Evolutionary conservation across 352 stramenopile genomes (phyloP), one percentile per base, ranked within the genome.

Genomic region (Discostella stelligera): DNA sequence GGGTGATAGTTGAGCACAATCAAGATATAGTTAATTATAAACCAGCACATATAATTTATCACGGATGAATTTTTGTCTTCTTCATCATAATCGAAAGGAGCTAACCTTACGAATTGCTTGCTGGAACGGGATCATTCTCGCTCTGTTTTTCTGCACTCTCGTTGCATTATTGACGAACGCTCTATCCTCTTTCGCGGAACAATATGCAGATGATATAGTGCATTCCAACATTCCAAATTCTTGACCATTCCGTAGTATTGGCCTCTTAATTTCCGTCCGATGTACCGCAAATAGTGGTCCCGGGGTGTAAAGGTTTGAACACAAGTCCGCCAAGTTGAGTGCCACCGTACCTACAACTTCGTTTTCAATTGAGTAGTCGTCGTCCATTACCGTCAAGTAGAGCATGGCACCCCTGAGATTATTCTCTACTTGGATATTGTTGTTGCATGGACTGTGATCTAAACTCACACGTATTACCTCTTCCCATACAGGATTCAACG

Each of bases 351-450:
- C 80, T 54, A 89, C 78, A 3, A 86, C 48, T 61, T 86, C 71
- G 69, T 87, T 74, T 63, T 71, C 70, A 18, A 58, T 77, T 3
- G 66, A 52, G 9, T 60, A 39, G 71, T 89, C 77, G 25, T 80
- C 75, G 44, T 91, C 81, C 53, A 87, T 79, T 6, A 88, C 83
- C 25, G 71, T 82, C 11, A 91, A 53, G 54, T 79, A 83, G 11
- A 90, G 39, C 71, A 91, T 81, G 10, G 79, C 46, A n/a, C 82
- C 85, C 25, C 60, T 52, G 0, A 81, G 52, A 44, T 44, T 44
- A 44, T 44, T 1, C 0, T 10, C 37, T 8, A 44, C 11, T 44
- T 10, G 7, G 7, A 2, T 44, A 44, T 44, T 44, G 13, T 54
- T 46, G 4, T 37, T 48, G 14, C 55, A 61, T 21, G 66, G 39